phyloP scores from a whole-genome alignment of 441 rosid species.

The Adansonia grandidieri region DNA sequence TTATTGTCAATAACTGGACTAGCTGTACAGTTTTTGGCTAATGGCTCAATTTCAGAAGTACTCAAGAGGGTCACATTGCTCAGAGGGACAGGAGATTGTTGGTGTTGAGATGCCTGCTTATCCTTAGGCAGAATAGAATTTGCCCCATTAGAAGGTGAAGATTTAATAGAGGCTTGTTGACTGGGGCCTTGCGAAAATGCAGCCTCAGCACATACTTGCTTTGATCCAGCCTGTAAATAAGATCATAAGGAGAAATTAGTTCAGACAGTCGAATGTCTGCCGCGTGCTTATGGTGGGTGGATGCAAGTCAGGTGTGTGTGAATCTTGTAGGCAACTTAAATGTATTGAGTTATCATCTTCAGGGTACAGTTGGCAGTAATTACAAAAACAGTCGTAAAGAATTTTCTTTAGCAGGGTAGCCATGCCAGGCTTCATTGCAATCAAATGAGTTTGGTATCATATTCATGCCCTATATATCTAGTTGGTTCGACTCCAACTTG shows the following conservation, averaged over 20 bases:
- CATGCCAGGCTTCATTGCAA: background rate
- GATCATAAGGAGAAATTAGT: constrained; percentile 3
- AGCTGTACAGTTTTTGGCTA: constrained; percentile 30
- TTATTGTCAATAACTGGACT: constrained; percentile 36
- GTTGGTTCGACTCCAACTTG: background rate
- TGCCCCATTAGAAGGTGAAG: constrained; percentile 49
- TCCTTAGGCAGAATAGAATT: constrained; percentile 34
- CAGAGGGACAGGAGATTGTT: constrained; percentile 36
- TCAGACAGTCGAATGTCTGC: background rate
- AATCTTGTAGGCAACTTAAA: background rate
- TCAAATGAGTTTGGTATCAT: background rate
- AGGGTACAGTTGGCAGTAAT: background rate
- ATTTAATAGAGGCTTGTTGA: constrained; percentile 40
- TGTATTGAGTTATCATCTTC: background rate
- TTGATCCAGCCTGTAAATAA: constrained; percentile 67
- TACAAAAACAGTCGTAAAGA: background rate
- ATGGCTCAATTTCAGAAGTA: constrained; percentile 42
- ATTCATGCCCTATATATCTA: background rate
- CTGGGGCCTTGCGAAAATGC: constrained; percentile 43
- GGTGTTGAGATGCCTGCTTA: constrained; percentile 39
- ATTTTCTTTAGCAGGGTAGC: background rate
- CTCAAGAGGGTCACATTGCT: constrained; percentile 27
- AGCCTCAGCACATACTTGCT: constrained; percentile 50
- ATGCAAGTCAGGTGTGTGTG: background rate
- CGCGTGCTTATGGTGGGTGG: background rate